A percentile compares a stretch with the other conserved stretches of the same genome.
phyloP scores from a whole-genome alignment of 2,329 filamentous ascomycete genomes.

The Sodiomyces alkalinus region DNA sequence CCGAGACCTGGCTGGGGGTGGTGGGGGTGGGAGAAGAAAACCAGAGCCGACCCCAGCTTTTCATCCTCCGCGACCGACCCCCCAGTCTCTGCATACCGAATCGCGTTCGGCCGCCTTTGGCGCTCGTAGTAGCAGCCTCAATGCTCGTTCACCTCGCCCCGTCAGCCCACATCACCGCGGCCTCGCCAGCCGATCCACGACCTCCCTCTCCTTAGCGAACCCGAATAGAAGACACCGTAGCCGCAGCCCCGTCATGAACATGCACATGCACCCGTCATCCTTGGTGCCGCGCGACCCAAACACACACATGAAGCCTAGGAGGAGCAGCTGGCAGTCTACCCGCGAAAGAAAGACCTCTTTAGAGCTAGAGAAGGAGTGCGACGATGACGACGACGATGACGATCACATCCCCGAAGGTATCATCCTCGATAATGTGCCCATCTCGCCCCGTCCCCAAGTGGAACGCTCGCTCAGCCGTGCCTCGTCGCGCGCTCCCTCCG shows the following conservation, averaged over 20 bases:
- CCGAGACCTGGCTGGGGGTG: conserved; percentile 14
- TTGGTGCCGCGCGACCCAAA: conserved; percentile 27
- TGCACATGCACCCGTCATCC: too few relatives aligned
- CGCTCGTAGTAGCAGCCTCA: conserved; percentile 34
- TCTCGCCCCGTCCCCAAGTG: conserved; percentile 52
- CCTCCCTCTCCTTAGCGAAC: conserved; percentile 18
- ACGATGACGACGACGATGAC: conserved; percentile 54
- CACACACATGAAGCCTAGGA: conserved; percentile 23
- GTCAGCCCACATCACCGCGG: conserved; percentile 8
- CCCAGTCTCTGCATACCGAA: conserved; percentile 29
- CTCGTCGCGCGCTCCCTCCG: conserved; percentile 36
- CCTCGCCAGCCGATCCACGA: conserved; percentile 22
- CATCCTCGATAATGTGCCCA: conserved; percentile 67
- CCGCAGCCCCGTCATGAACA: conserved; percentile 33
- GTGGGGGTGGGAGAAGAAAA: conserved; percentile 4
- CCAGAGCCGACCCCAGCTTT: not conserved
- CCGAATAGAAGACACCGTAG: conserved; percentile 27
- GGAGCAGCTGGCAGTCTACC: conserved; percentile 59
- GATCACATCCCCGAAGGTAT: conserved; percentile 69
- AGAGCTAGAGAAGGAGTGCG: conserved; percentile 61
- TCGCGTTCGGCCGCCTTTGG: conserved; percentile 30
- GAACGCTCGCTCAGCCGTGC: conserved; percentile 40
- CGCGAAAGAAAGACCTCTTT: conserved; percentile 49
- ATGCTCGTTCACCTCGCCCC: conserved; percentile 15
- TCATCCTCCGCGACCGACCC: conserved; percentile 22